Base-by-base conservation (phyloP, 2,329 filamentous ascomycete species). In the Cordyceps tenuipes region DNA sequence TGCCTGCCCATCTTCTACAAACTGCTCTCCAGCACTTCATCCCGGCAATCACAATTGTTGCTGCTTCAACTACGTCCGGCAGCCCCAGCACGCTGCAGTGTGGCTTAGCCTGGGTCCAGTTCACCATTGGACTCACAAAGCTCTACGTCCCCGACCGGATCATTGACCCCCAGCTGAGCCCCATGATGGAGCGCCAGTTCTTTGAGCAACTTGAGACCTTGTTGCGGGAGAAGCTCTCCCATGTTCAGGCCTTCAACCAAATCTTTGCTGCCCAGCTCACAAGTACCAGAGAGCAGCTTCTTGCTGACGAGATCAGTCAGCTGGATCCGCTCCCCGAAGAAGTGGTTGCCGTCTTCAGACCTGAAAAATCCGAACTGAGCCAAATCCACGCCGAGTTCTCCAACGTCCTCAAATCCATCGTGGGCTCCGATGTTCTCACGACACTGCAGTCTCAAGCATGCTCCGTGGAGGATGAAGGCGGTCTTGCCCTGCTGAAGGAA, bases 91-190 rank as follows among this genome's bases (percentile, higher is more conserved):
- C 70, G 5, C 69, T 74, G 34, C 66, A 72, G 49, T 75, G 73
- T 5, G 73, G 75, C 6, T 73, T 87, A 23, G 87, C 89, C 5
- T 94, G 92, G 84, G 79, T 91, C 31, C 80, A 88, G 55, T 85
- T 96, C 62, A 87, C 90, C 1, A 73, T 92, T 21, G 86, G 87
- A 17, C 83, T 87, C 44, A 78, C 97, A 52, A 82, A 83, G 63
- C 79, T 97, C 2, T 97, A 93, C 68, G 85, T 97, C 2, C 92
- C 95, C 0, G 88, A 96, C 71, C 86, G 87, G 65, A 82, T 89
- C 3, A 94, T 93, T 67, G 94, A 99, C 71, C 94, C 94, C 1
- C 82, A 86, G 62, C 77, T 86, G 61, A 78, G 82, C 56, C 82
- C 83, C 5, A 77, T 82, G 56, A 81, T 96, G 19, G 86, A 91